These are phyloP conservation scores for Penicillium coffeae DNA, from an alignment of 495 filamentous ascomycete genomes.

Conservation along the genomic window DNA sequence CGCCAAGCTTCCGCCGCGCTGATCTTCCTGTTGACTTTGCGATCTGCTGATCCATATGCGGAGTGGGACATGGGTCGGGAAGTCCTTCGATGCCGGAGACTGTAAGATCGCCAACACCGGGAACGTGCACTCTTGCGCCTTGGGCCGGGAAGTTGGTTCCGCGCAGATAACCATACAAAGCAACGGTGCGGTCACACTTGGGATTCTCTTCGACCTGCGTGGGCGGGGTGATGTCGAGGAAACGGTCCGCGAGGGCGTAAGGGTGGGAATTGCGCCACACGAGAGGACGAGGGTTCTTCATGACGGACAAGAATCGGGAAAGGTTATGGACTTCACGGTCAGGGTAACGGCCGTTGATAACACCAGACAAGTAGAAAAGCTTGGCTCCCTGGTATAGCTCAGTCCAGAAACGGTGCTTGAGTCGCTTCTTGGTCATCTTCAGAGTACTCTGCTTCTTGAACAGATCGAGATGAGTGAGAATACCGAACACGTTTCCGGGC, in stretches of 20 bases:
- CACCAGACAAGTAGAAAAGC: conserved; percentile 91
- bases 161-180: conserved; percentile 88
- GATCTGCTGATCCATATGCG: conserved; percentile 78
- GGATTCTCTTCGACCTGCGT: conserved; percentile 80
- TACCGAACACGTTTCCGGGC: conserved; percentile 97
- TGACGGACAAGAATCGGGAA: conserved; percentile 89
- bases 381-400: conserved; percentile 96
- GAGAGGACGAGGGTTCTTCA: conserved; percentile 96
- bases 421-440: conserved; percentile 85
- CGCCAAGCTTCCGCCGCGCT: conserved; percentile 70
- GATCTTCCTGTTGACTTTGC: conserved; percentile 79
- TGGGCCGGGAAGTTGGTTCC: conserved; percentile 93
- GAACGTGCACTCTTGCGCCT: conserved; percentile 84
- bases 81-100: conserved; percentile 79
- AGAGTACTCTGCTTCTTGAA: conserved; percentile 90
- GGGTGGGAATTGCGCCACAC: conserved; percentile 97
- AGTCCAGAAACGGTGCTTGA: conserved; percentile 95
- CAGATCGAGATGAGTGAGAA: conserved; percentile 91
- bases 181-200: conserved; percentile 85
- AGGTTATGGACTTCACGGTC: conserved; percentile 96
- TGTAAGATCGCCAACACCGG: conserved; percentile 88
- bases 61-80: conserved; percentile 94
- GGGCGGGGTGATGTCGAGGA: conserved; percentile 90
- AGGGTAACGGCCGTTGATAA: conserved; percentile 93
- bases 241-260: conserved; percentile 88